phyloP scores from a whole-genome alignment of 805 yeast genomes.

The Cephaloascus fragrans region DNA sequence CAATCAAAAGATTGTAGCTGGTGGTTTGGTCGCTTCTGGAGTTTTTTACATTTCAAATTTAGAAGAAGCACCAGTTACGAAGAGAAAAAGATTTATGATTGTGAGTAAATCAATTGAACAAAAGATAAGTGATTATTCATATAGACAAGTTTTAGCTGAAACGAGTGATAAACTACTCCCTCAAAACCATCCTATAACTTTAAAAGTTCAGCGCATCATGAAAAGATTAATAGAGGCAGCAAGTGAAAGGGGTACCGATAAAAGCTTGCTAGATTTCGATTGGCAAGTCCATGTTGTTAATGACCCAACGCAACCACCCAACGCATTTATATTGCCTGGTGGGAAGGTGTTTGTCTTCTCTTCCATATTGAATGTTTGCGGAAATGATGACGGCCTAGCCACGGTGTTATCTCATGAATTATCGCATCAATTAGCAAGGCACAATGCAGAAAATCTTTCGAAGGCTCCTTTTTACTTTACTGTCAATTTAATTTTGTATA shows the following conservation, averaged over 20 bases:
- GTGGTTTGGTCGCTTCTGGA: conserved; percentile 1
- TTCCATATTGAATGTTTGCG: conserved; percentile 68
- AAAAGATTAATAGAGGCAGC: conserved; percentile 52
- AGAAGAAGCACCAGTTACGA: conserved; percentile 76
- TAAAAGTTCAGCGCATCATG: conserved; percentile 54
- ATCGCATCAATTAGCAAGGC: conserved; percentile 91
- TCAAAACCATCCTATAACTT: conserved; percentile 46
- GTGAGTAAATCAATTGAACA: conserved; percentile 57
- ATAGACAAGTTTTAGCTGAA: conserved; percentile 48
- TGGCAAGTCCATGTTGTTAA: conserved; percentile 83
- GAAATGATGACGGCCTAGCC: conserved; percentile 86
- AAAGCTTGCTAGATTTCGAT: conserved; percentile 20
- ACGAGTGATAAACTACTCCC: conserved; percentile 50
- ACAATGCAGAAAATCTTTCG: conserved; percentile 76
- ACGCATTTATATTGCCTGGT: conserved; percentile 93
- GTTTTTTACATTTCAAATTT: conserved; percentile 19
- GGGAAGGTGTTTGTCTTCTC: conserved; percentile 91
- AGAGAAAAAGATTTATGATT: conserved; percentile 63
- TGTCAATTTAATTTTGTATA: conserved; percentile 41
- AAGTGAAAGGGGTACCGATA: conserved; percentile 19
- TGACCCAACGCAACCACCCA: conserved; percentile 70
- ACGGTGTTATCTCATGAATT: conserved; percentile 90
- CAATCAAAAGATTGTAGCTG: background rate
- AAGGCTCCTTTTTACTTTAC: conserved; percentile 61
- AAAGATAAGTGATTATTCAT: conserved; percentile 53